A percentile compares a stretch with the other conserved stretches of the same genome.
phyloP scores from a whole-genome alignment of 139 green algal species.

The Marvania coccoides region DNA sequence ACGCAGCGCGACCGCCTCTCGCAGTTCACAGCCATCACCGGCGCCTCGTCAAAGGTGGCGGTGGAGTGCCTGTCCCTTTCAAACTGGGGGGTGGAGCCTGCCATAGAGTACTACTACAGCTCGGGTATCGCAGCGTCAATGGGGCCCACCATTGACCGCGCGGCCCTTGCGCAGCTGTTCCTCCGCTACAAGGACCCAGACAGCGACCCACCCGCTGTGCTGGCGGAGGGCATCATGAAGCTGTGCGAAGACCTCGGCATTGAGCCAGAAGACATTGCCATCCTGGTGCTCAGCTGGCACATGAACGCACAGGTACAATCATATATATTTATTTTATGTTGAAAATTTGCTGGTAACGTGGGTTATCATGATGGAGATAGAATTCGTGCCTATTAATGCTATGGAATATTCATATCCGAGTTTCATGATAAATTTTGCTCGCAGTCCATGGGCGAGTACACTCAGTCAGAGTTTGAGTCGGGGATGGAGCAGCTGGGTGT shows the following conservation, averaged over 20 bases:
- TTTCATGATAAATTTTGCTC: not conserved
- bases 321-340: too few species aligned
- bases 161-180: not conserved
- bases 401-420: too few species aligned
- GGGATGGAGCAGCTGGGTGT: constrained; percentile 52
- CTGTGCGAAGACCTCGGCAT: constrained; percentile 76
- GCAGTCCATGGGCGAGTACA: constrained; percentile 83
- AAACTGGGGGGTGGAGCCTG: constrained; percentile 42
- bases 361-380: too few species aligned
- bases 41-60: constrained; percentile 3
- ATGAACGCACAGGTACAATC: not conserved
- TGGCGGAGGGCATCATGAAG: constrained; percentile 59
- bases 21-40: constrained; percentile 45
- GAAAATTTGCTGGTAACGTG: too few species aligned
- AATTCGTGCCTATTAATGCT: too few species aligned
- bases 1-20: constrained; percentile 35
- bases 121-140: not conserved
- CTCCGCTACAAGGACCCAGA: not conserved
- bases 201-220: constrained; percentile 25
- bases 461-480: constrained; percentile 57
- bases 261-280: constrained; percentile 70
- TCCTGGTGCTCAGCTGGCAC: constrained; percentile 78
- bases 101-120: constrained; percentile 44
- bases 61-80: constrained; percentile 12
- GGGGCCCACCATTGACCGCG: constrained; percentile 2